A percentile compares a stretch with the other conserved stretches of the same genome.
These are phyloP conservation scores for Marasmius tenuissimus DNA, from an alignment of 1,284 basidiomycete genomes.

Conservation along the genomic window DNA sequence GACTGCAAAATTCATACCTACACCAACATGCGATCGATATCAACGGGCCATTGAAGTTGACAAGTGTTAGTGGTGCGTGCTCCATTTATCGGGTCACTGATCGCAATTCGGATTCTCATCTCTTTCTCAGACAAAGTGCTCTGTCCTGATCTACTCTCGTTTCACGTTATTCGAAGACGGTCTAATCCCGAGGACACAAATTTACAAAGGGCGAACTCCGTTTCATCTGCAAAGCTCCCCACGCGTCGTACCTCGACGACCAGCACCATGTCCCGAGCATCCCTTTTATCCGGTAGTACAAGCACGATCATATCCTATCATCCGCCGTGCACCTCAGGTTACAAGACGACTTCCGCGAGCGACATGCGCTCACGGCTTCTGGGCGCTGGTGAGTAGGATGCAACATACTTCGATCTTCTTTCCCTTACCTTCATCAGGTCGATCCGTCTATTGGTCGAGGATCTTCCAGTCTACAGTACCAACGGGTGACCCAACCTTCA, in stretches of 20 bases:
- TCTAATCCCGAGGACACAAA: background rate
- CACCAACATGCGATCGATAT: conserved; percentile 39
- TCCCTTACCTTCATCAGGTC: conserved; percentile 15
- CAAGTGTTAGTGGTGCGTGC: conserved; percentile 19
- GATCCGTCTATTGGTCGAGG: conserved; percentile 55
- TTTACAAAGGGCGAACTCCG: background rate
- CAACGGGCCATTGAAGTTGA: conserved; percentile 34
- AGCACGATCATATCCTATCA: conserved; percentile 54
- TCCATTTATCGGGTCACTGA: background rate
- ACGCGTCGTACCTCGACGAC: background rate
- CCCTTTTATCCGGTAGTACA: background rate
- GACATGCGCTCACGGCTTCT: conserved; percentile 39
- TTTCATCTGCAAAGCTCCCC: conserved; percentile 1
- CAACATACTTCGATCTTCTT: background rate
- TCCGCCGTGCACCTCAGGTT: conserved; percentile 24
- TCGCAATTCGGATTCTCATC: background rate
- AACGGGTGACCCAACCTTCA: conserved; percentile 46
- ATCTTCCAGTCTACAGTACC: conserved; percentile 36
- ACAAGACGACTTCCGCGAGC: conserved; percentile 32
- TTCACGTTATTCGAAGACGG: conserved; percentile 45
- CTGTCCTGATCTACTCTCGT: conserved; percentile 33
- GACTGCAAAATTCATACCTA: conserved; percentile 12
- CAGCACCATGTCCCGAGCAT: background rate
- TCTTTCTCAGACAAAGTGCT: background rate
- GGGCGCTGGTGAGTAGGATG: conserved; percentile 32